Conservation (phyloP, 75 land plant species). For the Selaginella moellendorffii region DNA sequence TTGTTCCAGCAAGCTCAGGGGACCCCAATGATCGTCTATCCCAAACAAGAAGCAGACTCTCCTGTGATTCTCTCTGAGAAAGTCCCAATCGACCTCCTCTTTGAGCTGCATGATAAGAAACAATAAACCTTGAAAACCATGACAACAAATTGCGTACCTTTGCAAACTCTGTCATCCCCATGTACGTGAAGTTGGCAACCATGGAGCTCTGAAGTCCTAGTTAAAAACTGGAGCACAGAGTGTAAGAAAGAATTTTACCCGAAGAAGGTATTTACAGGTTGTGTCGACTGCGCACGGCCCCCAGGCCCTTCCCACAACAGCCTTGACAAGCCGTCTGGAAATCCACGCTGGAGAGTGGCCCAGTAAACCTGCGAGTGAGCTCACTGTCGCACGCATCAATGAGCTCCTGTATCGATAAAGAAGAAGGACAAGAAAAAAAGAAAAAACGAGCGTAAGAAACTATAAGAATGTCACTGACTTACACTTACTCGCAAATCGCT, state of each 20-base stretch:
- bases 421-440: neutral
- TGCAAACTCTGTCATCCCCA: conserved; percentile 81
- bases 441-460: neutral
- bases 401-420: neutral
- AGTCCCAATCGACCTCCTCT: conserved; percentile 55
- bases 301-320: conserved; percentile 57
- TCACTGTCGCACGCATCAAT: conserved; percentile 26
- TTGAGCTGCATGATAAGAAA: conserved; percentile 33
- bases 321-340: conserved; percentile 30
- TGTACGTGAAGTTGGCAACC: conserved; percentile 51
- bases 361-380: conserved; percentile 33
- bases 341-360: neutral
- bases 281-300: conserved; percentile 47
- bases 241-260: conserved; percentile 25
- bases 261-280: conserved; percentile 39
- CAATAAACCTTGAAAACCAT: neutral
- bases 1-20: conserved; percentile 58
- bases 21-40: conserved; percentile 87
- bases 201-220: conserved; percentile 40
- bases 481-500: conserved; percentile 31
- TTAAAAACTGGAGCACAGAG: neutral
- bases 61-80: conserved; percentile 38
- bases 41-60: conserved; percentile 65
- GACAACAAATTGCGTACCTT: conserved; percentile 26
- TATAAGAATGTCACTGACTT: neutral